Evolutionary conservation across 495 filamentous ascomycete species (phyloP), one percentile per base, ranked within the genome.

Genomic region (Annulohypoxylon moriforme): DNA sequence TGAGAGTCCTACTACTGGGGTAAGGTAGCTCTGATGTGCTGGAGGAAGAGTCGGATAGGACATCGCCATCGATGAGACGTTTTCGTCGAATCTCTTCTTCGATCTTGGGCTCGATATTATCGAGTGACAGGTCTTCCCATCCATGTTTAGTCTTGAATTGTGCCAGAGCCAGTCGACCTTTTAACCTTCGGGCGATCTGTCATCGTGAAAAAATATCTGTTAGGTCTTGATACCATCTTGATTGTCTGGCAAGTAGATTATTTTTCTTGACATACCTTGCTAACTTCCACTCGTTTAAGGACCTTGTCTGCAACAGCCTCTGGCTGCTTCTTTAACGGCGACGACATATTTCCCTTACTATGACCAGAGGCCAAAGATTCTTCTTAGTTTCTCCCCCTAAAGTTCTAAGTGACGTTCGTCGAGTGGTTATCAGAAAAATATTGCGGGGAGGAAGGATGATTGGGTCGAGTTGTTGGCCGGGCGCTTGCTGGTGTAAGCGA

Each of bases 111-210:
- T 92, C 93, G 76, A 95, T 91, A 22, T 78, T 87, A 72, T 91
- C 91, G 57, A 94, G 85, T 40, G 89, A 88, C 60, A 94, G 85
- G 79, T 92, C 87, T 78, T 94, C 89, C 87, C 90, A 91, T 68
- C 95, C 95, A 80, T 97, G 90, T 79, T 95, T 92, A 59, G 94
- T 93, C 83, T 98, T 99, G 88, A 97, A 94, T 82, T 93, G 94
- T 77, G 96, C 96, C 57, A 98, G 87, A 71, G 96, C 95, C 34
- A 99, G 86, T 47, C 95, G 93, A 82, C 96, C 92, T 80, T 97
- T 93, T 34, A 99, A 84, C 75, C 89, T 91, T 80, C 94, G 85
- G 61, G 94, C 96, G 81, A 98, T 96, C 96, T 99, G 72, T 50
- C 42, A 61, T 63, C 36, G 68, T 68, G 57, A 67, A 71, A 40